Percentiles rank a stretch among this genome's conserved stretches.
Conservation (phyloP, 1,139 yeast species). For the Hansenula lynferdii region DNA sequence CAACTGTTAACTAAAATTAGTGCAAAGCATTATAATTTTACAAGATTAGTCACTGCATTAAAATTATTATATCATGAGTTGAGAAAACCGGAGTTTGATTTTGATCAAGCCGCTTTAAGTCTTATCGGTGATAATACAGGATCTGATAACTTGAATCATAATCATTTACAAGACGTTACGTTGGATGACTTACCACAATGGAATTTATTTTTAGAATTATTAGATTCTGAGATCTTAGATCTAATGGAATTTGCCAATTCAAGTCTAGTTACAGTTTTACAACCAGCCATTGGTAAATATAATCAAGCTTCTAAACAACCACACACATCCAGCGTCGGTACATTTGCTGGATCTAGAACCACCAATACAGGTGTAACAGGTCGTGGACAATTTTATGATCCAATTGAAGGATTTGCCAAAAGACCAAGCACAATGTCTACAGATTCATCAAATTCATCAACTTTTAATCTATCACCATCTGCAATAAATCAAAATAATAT, state of each 20-base stretch:
- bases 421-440: neutral
- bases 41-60: constrained; percentile 12
- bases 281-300: constrained; percentile 9
- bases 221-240: constrained; percentile 14
- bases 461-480: neutral
- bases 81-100: constrained; percentile 16
- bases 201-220: constrained; percentile 11
- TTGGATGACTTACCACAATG: constrained; percentile 16
- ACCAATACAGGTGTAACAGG: no score
- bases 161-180: constrained; percentile 10
- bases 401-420: constrained; percentile 1
- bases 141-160: constrained; percentile 1
- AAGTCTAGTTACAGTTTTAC: constrained; percentile 13
- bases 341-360: no score
- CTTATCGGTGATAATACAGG: neutral
- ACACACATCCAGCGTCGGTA: no score
- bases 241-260: constrained; percentile 9
- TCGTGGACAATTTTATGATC: constrained; percentile 4
- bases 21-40: constrained; percentile 12
- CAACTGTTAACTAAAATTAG: constrained; percentile 14
- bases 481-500: constrained; percentile 1
- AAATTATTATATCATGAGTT: constrained; percentile 11
- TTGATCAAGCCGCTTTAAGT: constrained; percentile 7
- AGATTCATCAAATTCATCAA: neutral
- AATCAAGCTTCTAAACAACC: no score